These are phyloP conservation scores for Asparagopsis taxiformis DNA, from an alignment of 31 red algal genomes.

Conservation along the genomic window DNA sequence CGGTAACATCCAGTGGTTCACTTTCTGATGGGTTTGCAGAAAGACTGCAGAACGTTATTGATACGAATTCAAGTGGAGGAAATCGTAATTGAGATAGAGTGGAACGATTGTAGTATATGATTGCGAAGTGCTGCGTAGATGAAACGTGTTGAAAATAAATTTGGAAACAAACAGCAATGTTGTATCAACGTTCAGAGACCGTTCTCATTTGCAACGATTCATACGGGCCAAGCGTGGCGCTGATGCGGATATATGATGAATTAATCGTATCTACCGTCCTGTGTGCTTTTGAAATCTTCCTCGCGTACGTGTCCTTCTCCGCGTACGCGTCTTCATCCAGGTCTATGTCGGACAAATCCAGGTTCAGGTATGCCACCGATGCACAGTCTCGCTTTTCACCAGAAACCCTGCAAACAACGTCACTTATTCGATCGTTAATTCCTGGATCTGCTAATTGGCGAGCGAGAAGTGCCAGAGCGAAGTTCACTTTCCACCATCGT, in stretches of 20 bases:
- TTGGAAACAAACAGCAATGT: too few relatives aligned
- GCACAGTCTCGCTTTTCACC: constrained; percentile 9
- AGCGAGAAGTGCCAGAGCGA: constrained; percentile 11
- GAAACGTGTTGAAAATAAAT: too few relatives aligned
- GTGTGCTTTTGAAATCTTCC: not conserved
- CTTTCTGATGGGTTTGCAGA: too few relatives aligned
- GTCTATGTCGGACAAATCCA: constrained; percentile 10
- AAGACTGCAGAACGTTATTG: too few relatives aligned
- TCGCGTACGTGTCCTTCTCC: constrained; percentile 12
- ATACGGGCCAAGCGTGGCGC: constrained; percentile 1
- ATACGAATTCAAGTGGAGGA: too few relatives aligned
- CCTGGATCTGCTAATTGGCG: constrained; percentile 26
- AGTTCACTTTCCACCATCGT: constrained; percentile 1
- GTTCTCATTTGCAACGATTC: constrained; percentile 25
- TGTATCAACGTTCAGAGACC: too few relatives aligned
- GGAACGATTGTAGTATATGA: too few relatives aligned
- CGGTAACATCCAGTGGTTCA: too few relatives aligned
- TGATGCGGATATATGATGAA: constrained; percentile 8
- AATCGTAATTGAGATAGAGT: too few relatives aligned
- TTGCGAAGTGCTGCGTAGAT: too few relatives aligned
- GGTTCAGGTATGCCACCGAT: constrained; percentile 16
- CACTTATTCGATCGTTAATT: constrained; percentile 8
- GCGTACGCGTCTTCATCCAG: constrained; percentile 23
- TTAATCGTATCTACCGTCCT: constrained; percentile 11
- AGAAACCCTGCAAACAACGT: not conserved